Evolutionary conservation across 768 basidiomycete genomes (phyloP), one percentile per base, ranked within the genome.

Genomic region (Kwoniella pini): DNA sequence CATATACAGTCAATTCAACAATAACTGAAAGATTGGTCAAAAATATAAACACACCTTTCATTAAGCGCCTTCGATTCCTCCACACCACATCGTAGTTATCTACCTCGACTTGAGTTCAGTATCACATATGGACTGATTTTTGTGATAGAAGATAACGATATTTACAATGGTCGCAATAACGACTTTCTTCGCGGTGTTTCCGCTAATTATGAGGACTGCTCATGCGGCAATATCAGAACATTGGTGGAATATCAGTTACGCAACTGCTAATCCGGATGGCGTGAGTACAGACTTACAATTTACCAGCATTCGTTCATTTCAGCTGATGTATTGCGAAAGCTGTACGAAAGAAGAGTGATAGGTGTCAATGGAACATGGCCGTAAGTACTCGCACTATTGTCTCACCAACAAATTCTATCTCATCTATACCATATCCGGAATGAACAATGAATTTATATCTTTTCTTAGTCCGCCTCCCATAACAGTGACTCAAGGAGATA

Each of bases 341-440:
- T 75, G 17, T 54, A 62, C 22, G 81, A 85, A 12, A 86, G 94
- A 43, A 82, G 86, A 10, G 91, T 86, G 48, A 85, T 96, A 54
- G 93, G 92, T 55, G 86, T 96, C 50, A 97, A 97, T 72, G 85
- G 86, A 19, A 88, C 89, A 2, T 98, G 94, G 95, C 95, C 94
- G 88, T 93, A 77, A 76, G 91, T 82, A 1, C 22, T 10, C n/a
- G 19, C 49, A 12, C 44, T 57, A 13, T 49, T 48, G 42, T 7
- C 52, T 53, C 15, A 51, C 27, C 9, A 24, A n/a, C n/a, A n/a
- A n/a, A n/a, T n/a, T n/a, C n/a, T n/a, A n/a, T n/a, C n/a, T n/a
- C n/a, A n/a, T n/a, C n/a, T n/a, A n/a, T n/a, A n/a, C n/a, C n/a
- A n/a, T n/a, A n/a, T n/a, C n/a, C n/a, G n/a, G n/a, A n/a, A n/a